Percentiles rank a stretch among this genome's conserved stretches.
phyloP scores from a whole-genome alignment of 129 eudicot species.

The Scalesia atractyloides region DNA sequence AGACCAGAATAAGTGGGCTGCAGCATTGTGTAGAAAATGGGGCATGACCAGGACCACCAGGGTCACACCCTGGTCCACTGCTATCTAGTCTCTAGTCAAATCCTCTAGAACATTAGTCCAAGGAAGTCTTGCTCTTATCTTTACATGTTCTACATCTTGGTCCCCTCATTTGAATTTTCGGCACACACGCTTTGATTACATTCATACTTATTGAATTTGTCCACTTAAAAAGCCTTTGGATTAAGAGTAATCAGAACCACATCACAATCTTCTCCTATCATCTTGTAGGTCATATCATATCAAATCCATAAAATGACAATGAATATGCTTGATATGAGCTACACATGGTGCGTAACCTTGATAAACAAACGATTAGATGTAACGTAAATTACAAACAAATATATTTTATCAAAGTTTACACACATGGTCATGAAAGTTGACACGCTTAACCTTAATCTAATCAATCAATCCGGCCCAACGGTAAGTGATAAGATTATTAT shows the following conservation, averaged over 20 bases:
- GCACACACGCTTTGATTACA: constrained; percentile 7
- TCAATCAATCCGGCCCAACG: not conserved
- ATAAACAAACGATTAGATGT: no score
- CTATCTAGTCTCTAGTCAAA: constrained; percentile 15
- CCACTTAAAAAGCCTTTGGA: constrained; percentile 1
- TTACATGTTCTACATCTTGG: constrained; percentile 3
- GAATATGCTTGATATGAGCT: constrained; percentile 8
- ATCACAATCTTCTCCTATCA: not conserved
- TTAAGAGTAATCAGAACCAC: constrained; percentile 15
- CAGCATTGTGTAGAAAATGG: constrained; percentile 6
- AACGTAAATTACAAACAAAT: no score
- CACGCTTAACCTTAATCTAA: not conserved
- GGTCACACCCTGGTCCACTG: constrained; percentile 14
- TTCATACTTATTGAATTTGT: not conserved
- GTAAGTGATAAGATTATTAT: not conserved
- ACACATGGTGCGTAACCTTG: not conserved
- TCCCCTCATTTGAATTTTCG: constrained; percentile 26
- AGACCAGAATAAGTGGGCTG: constrained; percentile 4
- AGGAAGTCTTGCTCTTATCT: constrained; percentile 35
- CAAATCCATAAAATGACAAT: not conserved
- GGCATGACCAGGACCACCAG: constrained; percentile 26
- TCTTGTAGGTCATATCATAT: not conserved
- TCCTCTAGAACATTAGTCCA: constrained; percentile 16
- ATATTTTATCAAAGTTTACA: no score
- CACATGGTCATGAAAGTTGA: not conserved